Evolutionary conservation across 2,329 filamentous ascomycete genomes (phyloP).

Genomic region (Metarhizium humberi): DNA sequence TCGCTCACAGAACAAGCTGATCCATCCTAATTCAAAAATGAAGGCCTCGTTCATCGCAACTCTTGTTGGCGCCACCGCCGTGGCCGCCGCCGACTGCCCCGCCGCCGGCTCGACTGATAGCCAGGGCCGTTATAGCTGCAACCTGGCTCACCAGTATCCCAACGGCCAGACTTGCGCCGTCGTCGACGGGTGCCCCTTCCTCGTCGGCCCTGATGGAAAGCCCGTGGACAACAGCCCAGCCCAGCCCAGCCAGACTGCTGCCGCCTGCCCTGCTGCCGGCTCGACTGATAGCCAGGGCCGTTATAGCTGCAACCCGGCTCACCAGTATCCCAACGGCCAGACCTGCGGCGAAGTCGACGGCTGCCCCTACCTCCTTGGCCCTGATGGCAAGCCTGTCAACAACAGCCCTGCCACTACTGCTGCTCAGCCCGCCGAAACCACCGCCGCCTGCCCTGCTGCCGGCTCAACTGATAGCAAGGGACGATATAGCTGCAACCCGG

Average conservation of each 20-base stretch:
- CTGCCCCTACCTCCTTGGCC: conserved; percentile 5
- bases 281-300: conserved; percentile 5
- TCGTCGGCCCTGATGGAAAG: neutral
- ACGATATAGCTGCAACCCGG: conserved; percentile 10
- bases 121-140: conserved; percentile 9
- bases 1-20: neutral
- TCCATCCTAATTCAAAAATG: neutral
- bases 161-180: conserved; percentile 5
- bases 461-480: conserved; percentile 7
- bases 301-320: conserved; percentile 10
- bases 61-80: neutral
- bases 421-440: neutral
- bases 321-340: conserved; percentile 8
- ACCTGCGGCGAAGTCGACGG: conserved; percentile 2
- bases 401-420: neutral
- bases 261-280: conserved; percentile 2
- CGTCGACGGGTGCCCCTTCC: conserved; percentile 6
- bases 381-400: neutral
- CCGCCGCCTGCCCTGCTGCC: conserved; percentile 5
- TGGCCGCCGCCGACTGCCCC: conserved; percentile 1
- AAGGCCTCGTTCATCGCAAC: too few species aligned
- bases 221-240: neutral
- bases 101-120: conserved; percentile 6
- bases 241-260: neutral
- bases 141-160: conserved; percentile 9